Conservation (phyloP, 75 land plant species). For the Picea sitchensis region DNA sequence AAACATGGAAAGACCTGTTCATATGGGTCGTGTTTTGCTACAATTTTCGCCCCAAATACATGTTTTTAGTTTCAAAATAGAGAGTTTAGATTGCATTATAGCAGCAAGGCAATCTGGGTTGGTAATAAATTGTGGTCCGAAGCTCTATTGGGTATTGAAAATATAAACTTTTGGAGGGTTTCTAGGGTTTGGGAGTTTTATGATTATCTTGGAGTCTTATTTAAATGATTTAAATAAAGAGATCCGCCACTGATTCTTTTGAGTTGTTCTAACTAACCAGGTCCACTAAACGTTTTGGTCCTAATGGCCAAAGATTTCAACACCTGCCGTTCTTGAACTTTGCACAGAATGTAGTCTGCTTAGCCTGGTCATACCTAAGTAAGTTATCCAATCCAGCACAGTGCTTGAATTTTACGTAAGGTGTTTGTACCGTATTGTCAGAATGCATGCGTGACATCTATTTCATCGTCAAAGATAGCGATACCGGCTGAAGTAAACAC, state of each 20-base stretch:
- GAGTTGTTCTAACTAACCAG: constrained; percentile 30
- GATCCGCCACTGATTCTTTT: neutral
- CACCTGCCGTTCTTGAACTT: constrained; percentile 90
- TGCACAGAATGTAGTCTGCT: constrained; percentile 87
- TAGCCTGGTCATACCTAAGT: constrained; percentile 89
- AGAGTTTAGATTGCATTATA: neutral
- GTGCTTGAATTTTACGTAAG: neutral
- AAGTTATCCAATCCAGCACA: constrained; percentile 25
- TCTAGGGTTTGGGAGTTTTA: neutral
- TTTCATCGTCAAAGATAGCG: neutral
- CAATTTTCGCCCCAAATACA: neutral
- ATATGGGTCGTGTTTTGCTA: neutral
- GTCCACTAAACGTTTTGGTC: constrained; percentile 90
- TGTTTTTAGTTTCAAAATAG: neutral
- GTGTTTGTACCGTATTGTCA: neutral
- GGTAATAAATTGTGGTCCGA: neutral
- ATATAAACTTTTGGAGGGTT: neutral
- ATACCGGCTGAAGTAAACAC: neutral
- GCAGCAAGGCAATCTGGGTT: neutral
- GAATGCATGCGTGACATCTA: too few species aligned
- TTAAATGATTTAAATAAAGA: neutral
- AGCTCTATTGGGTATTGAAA: neutral
- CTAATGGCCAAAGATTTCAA: constrained; percentile 76
- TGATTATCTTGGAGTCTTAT: neutral
- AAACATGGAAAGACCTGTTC: too few species aligned